Evolutionary conservation across 108 stramenopile species (phyloP).

Genomic region (Seminavis robusta): DNA sequence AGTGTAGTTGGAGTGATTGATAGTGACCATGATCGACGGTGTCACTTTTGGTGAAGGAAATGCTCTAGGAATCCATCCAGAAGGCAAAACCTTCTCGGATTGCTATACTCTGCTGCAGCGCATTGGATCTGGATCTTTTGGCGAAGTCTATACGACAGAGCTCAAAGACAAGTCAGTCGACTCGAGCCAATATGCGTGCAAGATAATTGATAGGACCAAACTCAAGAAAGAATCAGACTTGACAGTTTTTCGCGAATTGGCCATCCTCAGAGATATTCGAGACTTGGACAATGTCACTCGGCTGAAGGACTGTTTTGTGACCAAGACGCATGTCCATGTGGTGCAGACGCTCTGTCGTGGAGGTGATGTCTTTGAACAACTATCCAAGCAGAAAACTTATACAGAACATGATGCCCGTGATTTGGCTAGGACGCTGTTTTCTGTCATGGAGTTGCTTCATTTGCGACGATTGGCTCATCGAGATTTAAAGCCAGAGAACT

Average conservation of each 20-base stretch:
- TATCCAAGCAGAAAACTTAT: slow-evolving; percentile 68
- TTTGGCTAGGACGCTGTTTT: slow-evolving; percentile 56
- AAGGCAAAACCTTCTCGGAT: slow-evolving; percentile 51
- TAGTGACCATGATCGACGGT: too few species aligned
- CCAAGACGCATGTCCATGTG: slow-evolving; percentile 58
- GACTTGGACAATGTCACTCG: slow-evolving; percentile 60
- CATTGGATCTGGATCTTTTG: slow-evolving; percentile 63
- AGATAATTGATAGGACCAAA: slow-evolving; percentile 32
- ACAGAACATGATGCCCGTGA: slow-evolving; percentile 86
- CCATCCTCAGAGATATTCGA: slow-evolving; percentile 33
- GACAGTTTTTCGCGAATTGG: slow-evolving; percentile 57
- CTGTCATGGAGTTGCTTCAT: slow-evolving; percentile 76
- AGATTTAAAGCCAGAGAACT: slow-evolving; percentile 88
- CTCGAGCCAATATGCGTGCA: slow-evolving; percentile 25
- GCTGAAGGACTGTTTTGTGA: slow-evolving; percentile 77
- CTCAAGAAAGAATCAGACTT: slow-evolving; percentile 42
- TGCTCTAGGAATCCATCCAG: too few species aligned
- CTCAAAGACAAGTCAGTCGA: too few species aligned
- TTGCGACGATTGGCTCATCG: slow-evolving; percentile 79
- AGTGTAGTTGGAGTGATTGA: too few species aligned
- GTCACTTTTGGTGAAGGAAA: too few species aligned
- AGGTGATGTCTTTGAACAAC: slow-evolving; percentile 92
- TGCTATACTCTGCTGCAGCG: slow-evolving; percentile 41
- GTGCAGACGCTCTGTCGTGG: slow-evolving; percentile 82
- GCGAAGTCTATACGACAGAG: slow-evolving; percentile 60